These are phyloP conservation scores for Petunia hybrid DNA, from an alignment of 305 asterid species.

Conservation along the genomic window DNA sequence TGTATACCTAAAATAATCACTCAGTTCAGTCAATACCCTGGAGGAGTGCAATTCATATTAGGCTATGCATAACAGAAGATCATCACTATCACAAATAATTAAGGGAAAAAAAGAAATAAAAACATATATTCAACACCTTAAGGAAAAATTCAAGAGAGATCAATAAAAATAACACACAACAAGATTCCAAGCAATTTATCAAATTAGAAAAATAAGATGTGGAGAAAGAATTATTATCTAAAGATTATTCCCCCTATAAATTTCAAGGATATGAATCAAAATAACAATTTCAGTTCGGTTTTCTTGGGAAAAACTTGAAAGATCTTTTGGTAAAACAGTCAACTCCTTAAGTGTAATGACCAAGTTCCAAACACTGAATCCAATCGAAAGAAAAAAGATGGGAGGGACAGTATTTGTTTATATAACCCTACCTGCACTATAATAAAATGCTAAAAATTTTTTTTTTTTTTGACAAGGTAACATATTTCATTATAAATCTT, in stretches of 20 bases:
- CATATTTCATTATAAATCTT: no score
- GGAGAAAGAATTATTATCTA: constrained; percentile 12
- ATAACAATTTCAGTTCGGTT: constrained; percentile 12
- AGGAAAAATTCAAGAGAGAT: neutral
- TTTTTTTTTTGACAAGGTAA: no score
- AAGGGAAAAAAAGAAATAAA: neutral
- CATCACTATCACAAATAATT: neutral
- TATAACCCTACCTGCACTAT: neutral
- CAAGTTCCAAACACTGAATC: neutral
- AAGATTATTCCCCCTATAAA: neutral
- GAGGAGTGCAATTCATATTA: constrained; percentile 6
- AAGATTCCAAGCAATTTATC: neutral
- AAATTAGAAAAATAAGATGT: neutral
- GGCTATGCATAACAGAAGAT: neutral
- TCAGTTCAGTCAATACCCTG: constrained; percentile 7
- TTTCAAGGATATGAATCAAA: neutral
- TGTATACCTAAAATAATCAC: constrained; percentile 73
- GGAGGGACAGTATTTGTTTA: neutral
- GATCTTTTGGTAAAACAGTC: neutral
- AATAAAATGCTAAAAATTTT: neutral
- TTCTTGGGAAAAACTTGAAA: neutral
- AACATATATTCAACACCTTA: constrained; percentile 9
- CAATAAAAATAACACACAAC: neutral
- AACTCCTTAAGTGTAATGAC: neutral
- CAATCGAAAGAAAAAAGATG: neutral